Evolutionary conservation across 345 rosid species (phyloP).

Genomic region (Dipteronia sinensis): DNA sequence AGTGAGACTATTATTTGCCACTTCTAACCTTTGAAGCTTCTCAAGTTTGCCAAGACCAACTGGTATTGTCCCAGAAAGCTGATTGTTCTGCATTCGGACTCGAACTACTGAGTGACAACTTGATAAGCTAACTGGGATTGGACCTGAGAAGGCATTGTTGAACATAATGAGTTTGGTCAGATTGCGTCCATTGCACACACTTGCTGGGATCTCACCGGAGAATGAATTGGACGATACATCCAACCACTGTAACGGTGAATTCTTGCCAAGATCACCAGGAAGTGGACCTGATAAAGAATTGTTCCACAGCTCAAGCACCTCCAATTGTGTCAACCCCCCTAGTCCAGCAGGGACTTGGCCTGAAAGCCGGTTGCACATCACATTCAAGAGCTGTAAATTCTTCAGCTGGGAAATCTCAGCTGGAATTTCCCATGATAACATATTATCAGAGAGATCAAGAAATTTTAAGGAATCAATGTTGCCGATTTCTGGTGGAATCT

Average conservation of each 20-base stretch:
- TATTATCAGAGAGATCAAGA: slow-evolving; percentile 86
- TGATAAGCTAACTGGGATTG: slow-evolving; percentile 59
- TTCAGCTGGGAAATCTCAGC: slow-evolving; percentile 52
- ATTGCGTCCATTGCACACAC: slow-evolving; percentile 69
- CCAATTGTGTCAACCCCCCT: slow-evolving; percentile 51
- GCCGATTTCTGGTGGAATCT: slow-evolving; percentile 66
- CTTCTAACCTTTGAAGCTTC: slow-evolving; percentile 78
- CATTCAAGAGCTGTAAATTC: slow-evolving; percentile 76
- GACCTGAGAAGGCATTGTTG: slow-evolving; percentile 83
- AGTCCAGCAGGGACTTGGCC: slow-evolving; percentile 66
- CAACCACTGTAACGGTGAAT: slow-evolving; percentile 80
- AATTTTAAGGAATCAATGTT: slow-evolving; percentile 55
- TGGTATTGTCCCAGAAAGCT: slow-evolving; percentile 70
- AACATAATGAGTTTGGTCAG: slow-evolving; percentile 89
- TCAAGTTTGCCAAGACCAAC: slow-evolving; percentile 77
- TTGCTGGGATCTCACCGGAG: slow-evolving; percentile 70
- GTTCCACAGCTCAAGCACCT: slow-evolving; percentile 88
- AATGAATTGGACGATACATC: slow-evolving; percentile 82
- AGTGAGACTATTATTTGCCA: slow-evolving; percentile 72
- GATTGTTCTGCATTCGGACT: slow-evolving; percentile 82
- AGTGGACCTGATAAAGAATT: slow-evolving; percentile 80
- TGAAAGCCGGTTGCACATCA: slow-evolving; percentile 77
- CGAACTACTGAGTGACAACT: slow-evolving; percentile 75
- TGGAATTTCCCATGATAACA: slow-evolving; percentile 68
- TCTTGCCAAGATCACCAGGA: slow-evolving; percentile 71